A percentile compares a stretch with the other conserved stretches of the same genome.
phyloP scores from a whole-genome alignment of 305 asterid genomes.

The Caryopteris hybrid region DNA sequence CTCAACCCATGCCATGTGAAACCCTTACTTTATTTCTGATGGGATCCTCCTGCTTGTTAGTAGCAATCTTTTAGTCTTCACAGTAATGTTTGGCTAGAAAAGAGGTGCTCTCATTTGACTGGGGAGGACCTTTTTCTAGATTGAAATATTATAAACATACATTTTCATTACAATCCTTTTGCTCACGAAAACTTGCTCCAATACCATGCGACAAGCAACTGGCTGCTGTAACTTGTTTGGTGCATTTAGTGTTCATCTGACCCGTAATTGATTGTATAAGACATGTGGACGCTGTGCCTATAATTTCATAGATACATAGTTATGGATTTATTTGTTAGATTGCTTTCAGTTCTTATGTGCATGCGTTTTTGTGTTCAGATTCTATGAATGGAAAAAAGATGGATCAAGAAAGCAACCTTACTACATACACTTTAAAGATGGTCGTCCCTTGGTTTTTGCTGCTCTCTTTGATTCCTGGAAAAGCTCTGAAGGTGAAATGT shows the following conservation, averaged over 20 bases:
- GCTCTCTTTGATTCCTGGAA: constrained; percentile 92
- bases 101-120: no score
- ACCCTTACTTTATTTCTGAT: no score
- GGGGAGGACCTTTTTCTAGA: no score
- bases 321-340: neutral
- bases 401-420: constrained; percentile 89
- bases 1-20: no score
- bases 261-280: neutral
- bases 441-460: constrained; percentile 81
- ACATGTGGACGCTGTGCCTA: neutral
- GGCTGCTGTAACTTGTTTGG: neutral
- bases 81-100: no score
- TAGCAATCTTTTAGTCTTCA: no score
- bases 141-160: no score
- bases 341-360: constrained; percentile 10
- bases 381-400: constrained; percentile 95
- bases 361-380: constrained; percentile 39
- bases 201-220: neutral
- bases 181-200: neutral
- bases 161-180: no score
- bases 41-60: no score
- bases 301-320: neutral
- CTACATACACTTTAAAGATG: constrained; percentile 78
- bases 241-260: neutral
- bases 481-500: constrained; percentile 60